Base-by-base conservation (phyloP, 139 green algal genomes). In the Chlamydomonas incerta region DNA sequence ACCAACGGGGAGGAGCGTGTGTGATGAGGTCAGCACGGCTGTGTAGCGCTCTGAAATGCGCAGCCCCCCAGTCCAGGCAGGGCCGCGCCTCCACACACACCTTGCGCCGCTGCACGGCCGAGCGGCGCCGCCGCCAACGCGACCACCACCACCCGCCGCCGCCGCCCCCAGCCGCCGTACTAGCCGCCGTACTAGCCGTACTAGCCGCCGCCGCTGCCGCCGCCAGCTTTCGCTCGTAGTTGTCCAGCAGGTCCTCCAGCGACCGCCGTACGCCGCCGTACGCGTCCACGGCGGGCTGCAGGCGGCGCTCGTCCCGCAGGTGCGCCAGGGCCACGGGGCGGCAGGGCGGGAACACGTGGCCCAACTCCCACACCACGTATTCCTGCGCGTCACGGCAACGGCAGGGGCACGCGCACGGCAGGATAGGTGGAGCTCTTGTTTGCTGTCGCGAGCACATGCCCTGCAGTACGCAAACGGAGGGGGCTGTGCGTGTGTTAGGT, bases 211-310 rank as follows among this genome's bases (percentile, higher is more conserved):
- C 73, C 75, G 79, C 33, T 82, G 31, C 55, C 72, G 33, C 65
- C 46, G 63, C 65, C 74, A 83, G 23, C 79, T 87, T 15, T 83
- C 73, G 84, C 82, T 79, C 89, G 81, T 94, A 94, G 41, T 88
- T 63, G 71, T 95, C 92, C 26, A 91, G 68, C 69, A 92, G 65
- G 46, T 93, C 92, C 33, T 83, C 80, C 80, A 92, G 72, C 37
- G 82, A 65, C 63, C 50, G 41, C 41, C 21, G 23, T 72, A 66
- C 8, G 69, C 76, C 31, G 84, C 79, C 0, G 72, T 94, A 95
- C 74, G 92, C 75, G 0, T 50, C 31, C 3, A 90, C 84, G 68
- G 89, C 69, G 5, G 76, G 69, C 47, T 91, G 86, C 50, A 94
- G 80, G 6, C 68, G 74, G 55, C 24, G 13, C 23, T 85, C 89